A percentile compares a stretch with the other conserved stretches of the same genome.
Evolutionary conservation across 2,329 filamentous ascomycete genomes (phyloP).

Genomic region (Apiospora phragmitis): DNA sequence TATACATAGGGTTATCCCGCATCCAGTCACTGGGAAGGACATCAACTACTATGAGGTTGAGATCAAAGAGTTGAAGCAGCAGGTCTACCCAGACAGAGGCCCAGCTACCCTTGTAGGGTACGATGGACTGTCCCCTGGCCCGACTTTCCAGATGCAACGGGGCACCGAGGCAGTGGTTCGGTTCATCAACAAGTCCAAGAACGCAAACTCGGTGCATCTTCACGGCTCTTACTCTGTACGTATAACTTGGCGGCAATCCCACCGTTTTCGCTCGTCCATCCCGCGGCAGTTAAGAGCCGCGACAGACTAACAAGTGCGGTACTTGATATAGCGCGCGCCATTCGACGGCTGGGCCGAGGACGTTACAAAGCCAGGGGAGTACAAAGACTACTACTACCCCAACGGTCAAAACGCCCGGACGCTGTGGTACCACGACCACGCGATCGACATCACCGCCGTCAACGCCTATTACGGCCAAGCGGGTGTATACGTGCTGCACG

Average conservation of each 20-base stretch:
- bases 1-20: constrained; percentile 29
- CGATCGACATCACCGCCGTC: constrained; percentile 45
- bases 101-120: constrained; percentile 44
- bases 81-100: constrained; percentile 37
- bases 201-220: constrained; percentile 51
- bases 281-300: no score
- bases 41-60: constrained; percentile 39
- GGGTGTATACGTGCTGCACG: constrained; percentile 55
- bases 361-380: constrained; percentile 49
- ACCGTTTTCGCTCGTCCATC: no score
- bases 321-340: constrained; percentile 38
- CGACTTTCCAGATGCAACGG: constrained; percentile 48
- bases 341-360: constrained; percentile 58
- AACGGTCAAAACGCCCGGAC: constrained; percentile 53
- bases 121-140: constrained; percentile 55
- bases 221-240: constrained; percentile 50
- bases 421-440: constrained; percentile 58
- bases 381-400: constrained; percentile 61
- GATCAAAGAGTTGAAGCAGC: constrained; percentile 34
- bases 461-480: constrained; percentile 60
- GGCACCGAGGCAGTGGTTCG: constrained; percentile 54
- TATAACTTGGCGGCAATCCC: no score
- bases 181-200: constrained; percentile 50
- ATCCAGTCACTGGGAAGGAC: constrained; percentile 35
- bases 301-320: no score